phyloP scores from a whole-genome alignment of 73 alveolate genomes.

The Strombidium stylifer region DNA sequence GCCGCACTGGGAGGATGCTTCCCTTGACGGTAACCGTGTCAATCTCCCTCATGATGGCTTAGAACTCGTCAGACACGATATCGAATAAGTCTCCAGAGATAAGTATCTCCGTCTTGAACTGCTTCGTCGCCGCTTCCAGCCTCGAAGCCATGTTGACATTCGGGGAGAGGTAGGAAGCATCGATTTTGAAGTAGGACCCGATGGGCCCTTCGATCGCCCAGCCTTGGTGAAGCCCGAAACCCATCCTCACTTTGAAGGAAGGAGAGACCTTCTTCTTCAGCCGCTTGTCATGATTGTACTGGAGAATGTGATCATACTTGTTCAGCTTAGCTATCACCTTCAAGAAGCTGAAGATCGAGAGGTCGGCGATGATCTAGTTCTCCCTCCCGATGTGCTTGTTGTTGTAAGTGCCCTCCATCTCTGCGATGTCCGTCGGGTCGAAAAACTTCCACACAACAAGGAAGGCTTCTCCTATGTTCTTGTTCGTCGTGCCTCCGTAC shows the following conservation, averaged over 20 bases:
- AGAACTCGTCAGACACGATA: conserved; percentile 50
- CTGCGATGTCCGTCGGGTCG: conserved; percentile 12
- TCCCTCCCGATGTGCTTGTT: conserved; percentile 14
- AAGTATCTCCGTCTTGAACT: conserved; percentile 47
- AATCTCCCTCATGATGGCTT: conserved; percentile 52
- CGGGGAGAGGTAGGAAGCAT: conserved; percentile 92
- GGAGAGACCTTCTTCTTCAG: conserved; percentile 40
- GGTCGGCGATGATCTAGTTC: conserved; percentile 75
- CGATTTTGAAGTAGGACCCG: conserved; percentile 91
- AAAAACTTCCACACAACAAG: conserved; percentile 84
- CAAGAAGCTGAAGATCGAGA: conserved; percentile 83
- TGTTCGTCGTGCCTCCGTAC: conserved; percentile 89
- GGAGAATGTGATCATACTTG: conserved; percentile 75
- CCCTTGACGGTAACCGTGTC: conserved; percentile 93
- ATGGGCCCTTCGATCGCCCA: conserved; percentile 97
- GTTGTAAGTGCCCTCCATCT: conserved; percentile 6
- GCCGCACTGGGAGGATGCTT: conserved; percentile 72
- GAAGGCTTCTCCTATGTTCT: conserved; percentile 94
- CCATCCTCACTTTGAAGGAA: conserved; percentile 78
- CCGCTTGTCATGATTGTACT: conserved; percentile 74
- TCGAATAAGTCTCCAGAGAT: conserved; percentile 38
- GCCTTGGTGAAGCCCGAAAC: conserved; percentile 94
- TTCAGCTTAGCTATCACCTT: conserved; percentile 88
- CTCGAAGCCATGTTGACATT: conserved; percentile 84
- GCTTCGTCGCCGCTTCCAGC: conserved; percentile 67